Conservation (phyloP, 2,329 filamentous ascomycete species). For the Penicillium expansum region DNA sequence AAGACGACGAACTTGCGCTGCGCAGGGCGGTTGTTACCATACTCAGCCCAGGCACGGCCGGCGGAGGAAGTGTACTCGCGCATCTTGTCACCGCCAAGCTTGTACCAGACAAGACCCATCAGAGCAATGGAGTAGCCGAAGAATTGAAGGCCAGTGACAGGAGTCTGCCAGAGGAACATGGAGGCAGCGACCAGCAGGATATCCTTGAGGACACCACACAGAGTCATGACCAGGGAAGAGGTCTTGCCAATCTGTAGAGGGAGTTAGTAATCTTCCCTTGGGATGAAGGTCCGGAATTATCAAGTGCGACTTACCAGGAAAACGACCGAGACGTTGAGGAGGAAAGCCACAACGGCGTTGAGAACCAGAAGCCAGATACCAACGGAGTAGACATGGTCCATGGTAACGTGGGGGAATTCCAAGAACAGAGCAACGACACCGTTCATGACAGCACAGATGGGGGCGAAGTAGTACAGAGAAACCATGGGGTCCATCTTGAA, state of each 20-base stretch:
- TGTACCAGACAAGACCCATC: slow-evolving; percentile 64
- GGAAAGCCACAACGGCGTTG: slow-evolving; percentile 76
- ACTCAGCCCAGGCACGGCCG: slow-evolving; percentile 79
- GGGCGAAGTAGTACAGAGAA: slow-evolving; percentile 85
- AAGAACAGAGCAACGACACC: slow-evolving; percentile 64
- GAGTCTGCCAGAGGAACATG: slow-evolving; percentile 74
- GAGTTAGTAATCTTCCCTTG: background rate
- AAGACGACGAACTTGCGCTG: slow-evolving; percentile 76
- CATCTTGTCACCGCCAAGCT: slow-evolving; percentile 72
- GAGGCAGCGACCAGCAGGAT: slow-evolving; percentile 76
- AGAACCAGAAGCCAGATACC: slow-evolving; percentile 65
- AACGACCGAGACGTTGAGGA: slow-evolving; percentile 80
- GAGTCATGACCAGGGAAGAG: slow-evolving; percentile 78
- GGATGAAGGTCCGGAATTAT: no score
- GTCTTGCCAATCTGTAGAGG: slow-evolving; percentile 74
- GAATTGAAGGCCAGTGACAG: slow-evolving; percentile 67
- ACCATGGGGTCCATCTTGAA: slow-evolving; percentile 88
- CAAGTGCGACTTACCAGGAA: slow-evolving; percentile 63
- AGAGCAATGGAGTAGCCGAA: slow-evolving; percentile 75
- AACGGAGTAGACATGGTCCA: slow-evolving; percentile 63
- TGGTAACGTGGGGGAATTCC: slow-evolving; percentile 66
- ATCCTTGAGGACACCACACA: slow-evolving; percentile 84
- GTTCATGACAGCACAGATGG: slow-evolving; percentile 80
- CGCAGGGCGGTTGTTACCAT: slow-evolving; percentile 72
- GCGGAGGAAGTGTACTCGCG: slow-evolving; percentile 73